Base-by-base conservation (phyloP, 2,329 filamentous ascomycete genomes). In the Clathrospora elynae region DNA sequence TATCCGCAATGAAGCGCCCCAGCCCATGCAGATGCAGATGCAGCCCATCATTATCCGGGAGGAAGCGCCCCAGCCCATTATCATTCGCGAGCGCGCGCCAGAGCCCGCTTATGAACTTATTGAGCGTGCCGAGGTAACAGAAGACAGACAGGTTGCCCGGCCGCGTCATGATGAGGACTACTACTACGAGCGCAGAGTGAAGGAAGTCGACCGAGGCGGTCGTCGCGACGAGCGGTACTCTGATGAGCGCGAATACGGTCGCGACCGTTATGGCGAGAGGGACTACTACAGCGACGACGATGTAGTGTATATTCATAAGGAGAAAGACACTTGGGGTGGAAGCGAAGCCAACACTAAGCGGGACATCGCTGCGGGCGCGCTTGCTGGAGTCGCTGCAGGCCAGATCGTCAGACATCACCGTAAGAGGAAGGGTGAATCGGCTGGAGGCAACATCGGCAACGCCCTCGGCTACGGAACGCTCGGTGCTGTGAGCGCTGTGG, bases 401-500 rank as follows among this genome's bases (percentile, higher is more conserved):
- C 80, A 83, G 52, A 68, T 85, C 23, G 53, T 85, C 12, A 75
- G 82, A 35, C 79, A 78, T 53, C 81, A 80, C 49, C 74, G 76
- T 34, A 82, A 79, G 68, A 71, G 65, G 30, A 72, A 82, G 55
- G 82, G 81, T 18, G 75, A 80, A 34, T 75, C 78, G 6, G 71
- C 75, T 8, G 77, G 79, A 29, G 72, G 74, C 50, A 74, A 75
- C 19, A 62, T 78, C 23, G 74, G 78, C 32, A 78, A 77, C 54
- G 75, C 79, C 30, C 68, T 83, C 25, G 82, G 81, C 28, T 83
- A 82, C 45, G 82, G 80, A 42, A 80, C 80, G 8, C 63, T 85
- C 3, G 83, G 83, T 38, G 83, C 80, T 14, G 74, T 83, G 22
- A 81, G 81, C 33, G 82, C 81, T 11, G 80, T 83, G 60, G 81